These are phyloP conservation scores for Bjerkandera adusta DNA, from an alignment of 1,284 basidiomycete genomes.

Conservation along the genomic window DNA sequence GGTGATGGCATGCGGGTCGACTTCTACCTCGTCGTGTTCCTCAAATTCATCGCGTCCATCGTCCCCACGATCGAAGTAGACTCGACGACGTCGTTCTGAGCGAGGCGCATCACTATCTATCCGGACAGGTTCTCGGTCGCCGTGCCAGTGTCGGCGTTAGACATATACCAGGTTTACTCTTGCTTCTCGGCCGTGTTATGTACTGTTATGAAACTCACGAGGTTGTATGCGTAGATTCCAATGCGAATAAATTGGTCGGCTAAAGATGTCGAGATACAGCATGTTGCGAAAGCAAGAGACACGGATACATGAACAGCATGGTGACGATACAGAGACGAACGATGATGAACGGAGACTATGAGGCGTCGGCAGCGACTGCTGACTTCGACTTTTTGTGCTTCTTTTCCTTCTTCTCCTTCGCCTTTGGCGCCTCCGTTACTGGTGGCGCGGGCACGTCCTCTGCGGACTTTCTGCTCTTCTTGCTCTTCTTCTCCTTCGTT, in stretches of 20 bases:
- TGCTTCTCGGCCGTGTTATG: slow-evolving; percentile 3
- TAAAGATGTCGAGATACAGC: not conserved
- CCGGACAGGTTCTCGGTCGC: not conserved
- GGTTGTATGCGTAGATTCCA: slow-evolving; percentile 5
- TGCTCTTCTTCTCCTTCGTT: not conserved
- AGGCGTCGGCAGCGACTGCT: slow-evolving; percentile 9
- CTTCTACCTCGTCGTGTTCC: slow-evolving; percentile 93
- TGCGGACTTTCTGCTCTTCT: too few species aligned
- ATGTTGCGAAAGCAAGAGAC: slow-evolving; percentile 3
- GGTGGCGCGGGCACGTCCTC: too few species aligned
- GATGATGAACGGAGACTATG: slow-evolving; percentile 7
- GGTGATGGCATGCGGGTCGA: slow-evolving; percentile 90
- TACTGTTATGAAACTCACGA: slow-evolving; percentile 5
- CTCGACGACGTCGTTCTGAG: slow-evolving; percentile 81
- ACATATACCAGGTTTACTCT: slow-evolving; percentile 12
- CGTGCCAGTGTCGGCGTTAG: slow-evolving; percentile 4
- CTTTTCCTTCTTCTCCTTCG: slow-evolving; percentile 15
- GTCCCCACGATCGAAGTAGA: slow-evolving; percentile 96
- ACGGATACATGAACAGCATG: slow-evolving; percentile 7
- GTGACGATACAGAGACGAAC: not conserved
- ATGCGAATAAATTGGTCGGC: not conserved
- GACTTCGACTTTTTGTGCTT: slow-evolving; percentile 16
- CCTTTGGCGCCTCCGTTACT: not conserved
- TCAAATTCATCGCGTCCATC: slow-evolving; percentile 95
- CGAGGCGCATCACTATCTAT: not conserved